phyloP scores from a whole-genome alignment of 352 stramenopile genomes.

The Globisporangium nagaii region DNA sequence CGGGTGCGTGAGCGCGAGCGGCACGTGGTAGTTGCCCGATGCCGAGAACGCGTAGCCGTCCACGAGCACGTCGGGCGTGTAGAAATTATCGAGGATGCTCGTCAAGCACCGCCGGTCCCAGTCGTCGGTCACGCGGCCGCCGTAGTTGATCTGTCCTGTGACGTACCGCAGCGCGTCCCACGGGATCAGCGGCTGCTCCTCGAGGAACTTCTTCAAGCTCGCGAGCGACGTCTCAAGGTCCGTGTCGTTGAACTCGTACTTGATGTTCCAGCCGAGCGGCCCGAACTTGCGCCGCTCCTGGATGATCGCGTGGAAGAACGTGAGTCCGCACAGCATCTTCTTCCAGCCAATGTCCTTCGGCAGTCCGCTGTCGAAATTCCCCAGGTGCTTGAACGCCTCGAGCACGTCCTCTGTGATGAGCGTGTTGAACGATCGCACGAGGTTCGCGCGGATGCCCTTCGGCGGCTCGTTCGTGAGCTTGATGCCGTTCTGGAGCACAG shows the following conservation, averaged over 20 bases:
- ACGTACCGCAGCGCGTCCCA: conserved; percentile 94
- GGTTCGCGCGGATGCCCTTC: conserved; percentile 88
- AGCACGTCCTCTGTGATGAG: conserved; percentile 76
- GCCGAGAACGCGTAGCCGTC: conserved; percentile 85
- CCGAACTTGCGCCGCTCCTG: conserved; percentile 94
- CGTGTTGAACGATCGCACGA: conserved; percentile 86
- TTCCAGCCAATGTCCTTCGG: conserved; percentile 79
- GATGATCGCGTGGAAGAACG: conserved; percentile 94
- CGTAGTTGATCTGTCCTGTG: conserved; percentile 95
- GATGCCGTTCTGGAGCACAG: conserved; percentile 90
- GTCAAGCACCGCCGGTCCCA: conserved; percentile 92
- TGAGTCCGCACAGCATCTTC: conserved; percentile 84
- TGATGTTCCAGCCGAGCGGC: conserved; percentile 93
- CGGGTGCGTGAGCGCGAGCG: conserved; percentile 31
- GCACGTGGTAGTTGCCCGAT: conserved; percentile 87
- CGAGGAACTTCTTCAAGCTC: conserved; percentile 88
- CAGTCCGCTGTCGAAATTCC: conserved; percentile 53
- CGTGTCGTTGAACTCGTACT: conserved; percentile 95
- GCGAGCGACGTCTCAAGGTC: conserved; percentile 92
- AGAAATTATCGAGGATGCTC: conserved; percentile 91
- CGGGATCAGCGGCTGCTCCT: conserved; percentile 87
- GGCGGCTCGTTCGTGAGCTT: conserved; percentile 92
- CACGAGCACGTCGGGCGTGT: conserved; percentile 77
- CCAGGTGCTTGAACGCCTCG: conserved; percentile 45
- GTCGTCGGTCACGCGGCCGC: conserved; percentile 93